Evolutionary conservation across 495 filamentous ascomycete species (phyloP).

Genomic region (Polyplosphaeria fusca): DNA sequence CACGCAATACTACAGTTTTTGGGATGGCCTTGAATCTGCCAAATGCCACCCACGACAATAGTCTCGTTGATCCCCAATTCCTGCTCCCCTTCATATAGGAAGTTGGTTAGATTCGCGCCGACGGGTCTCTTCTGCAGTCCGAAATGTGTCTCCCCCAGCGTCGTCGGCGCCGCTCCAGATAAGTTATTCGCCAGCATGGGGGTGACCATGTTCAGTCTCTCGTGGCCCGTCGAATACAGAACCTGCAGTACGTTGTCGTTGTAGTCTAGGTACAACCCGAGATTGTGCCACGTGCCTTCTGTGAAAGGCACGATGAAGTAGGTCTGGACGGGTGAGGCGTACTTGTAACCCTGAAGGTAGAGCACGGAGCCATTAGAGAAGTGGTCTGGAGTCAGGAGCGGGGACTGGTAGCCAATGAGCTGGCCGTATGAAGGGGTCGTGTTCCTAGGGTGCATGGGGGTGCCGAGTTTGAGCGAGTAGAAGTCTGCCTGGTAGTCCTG

Average conservation of each 20-base stretch:
- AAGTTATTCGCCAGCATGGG: background rate
- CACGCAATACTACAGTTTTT: background rate
- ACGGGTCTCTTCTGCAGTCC: slow-evolving; percentile 4
- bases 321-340: background rate
- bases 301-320: background rate
- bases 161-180: slow-evolving; percentile 2
- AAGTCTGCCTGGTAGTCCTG: slow-evolving; percentile 6
- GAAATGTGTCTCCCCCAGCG: slow-evolving; percentile 4
- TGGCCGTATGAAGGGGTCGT: background rate
- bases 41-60: background rate
- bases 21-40: background rate
- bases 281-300: slow-evolving; percentile 3
- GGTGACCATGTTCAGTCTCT: background rate
- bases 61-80: background rate
- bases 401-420: background rate
- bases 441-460: background rate
- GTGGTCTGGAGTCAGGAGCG: background rate
- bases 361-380: background rate
- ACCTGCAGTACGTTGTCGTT: background rate
- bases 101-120: slow-evolving; percentile 3
- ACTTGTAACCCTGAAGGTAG: slow-evolving; percentile 3
- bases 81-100: slow-evolving; percentile 1
- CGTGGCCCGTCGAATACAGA: background rate
- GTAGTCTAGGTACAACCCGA: slow-evolving; percentile 1
- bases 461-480: background rate